These are phyloP conservation scores for Globisporangium mamillatum DNA, from an alignment of 352 stramenopile genomes.

Conservation along the genomic window DNA sequence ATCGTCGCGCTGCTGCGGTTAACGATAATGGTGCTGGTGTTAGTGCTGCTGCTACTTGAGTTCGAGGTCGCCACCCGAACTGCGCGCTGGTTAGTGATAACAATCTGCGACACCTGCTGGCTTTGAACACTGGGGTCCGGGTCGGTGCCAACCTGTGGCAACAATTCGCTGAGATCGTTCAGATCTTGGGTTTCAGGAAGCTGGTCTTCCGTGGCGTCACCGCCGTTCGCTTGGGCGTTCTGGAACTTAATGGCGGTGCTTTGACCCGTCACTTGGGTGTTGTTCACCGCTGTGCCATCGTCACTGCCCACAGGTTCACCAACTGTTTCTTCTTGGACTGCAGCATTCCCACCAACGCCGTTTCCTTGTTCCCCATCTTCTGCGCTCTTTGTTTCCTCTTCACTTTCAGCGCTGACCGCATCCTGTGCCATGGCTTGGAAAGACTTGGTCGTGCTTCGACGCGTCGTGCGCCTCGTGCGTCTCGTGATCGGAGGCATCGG, in stretches of 20 bases:
- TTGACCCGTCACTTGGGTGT: not conserved
- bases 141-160: slow-evolving; percentile 9
- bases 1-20: not conserved
- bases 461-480: slow-evolving; percentile 14
- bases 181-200: slow-evolving; percentile 4
- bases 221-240: not conserved
- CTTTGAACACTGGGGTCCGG: not conserved
- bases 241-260: not conserved
- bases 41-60: not conserved
- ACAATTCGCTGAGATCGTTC: slow-evolving; percentile 10
- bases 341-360: not conserved
- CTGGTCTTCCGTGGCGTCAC: not conserved
- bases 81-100: not conserved
- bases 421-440: slow-evolving; percentile 22
- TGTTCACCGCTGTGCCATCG: not conserved
- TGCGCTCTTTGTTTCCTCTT: slow-evolving; percentile 25
- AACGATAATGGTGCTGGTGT: not conserved
- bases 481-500: slow-evolving; percentile 22
- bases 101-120: not conserved
- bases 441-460: slow-evolving; percentile 30
- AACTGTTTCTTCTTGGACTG: not conserved
- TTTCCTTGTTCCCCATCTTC: not conserved
- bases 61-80: not conserved
- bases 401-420: slow-evolving; percentile 21
- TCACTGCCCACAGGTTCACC: not conserved